Evolutionary conservation across 2,329 filamentous ascomycete genomes (phyloP).

Genomic region (Trichoderma koningiopsis): DNA sequence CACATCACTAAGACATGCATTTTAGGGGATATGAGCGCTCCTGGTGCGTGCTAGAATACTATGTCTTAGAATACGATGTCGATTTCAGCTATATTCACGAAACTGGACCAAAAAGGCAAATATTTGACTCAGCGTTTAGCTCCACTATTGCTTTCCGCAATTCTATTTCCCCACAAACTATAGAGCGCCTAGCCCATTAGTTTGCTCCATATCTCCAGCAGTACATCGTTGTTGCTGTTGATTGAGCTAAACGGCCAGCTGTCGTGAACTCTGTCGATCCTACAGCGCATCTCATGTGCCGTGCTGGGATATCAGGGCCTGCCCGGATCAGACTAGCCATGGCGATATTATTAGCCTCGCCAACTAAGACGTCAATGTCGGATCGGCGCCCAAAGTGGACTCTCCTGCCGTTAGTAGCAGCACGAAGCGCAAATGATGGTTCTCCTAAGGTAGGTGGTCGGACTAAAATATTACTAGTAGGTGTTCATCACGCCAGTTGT

Average conservation of each 20-base stretch:
- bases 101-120: not conserved
- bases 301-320: not conserved
- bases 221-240: not conserved
- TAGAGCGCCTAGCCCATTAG: not conserved
- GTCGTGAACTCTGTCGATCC: not conserved
- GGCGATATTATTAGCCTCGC: not conserved
- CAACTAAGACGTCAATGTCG: not conserved
- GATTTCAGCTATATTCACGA: not conserved
- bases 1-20: slow-evolving; percentile 3
- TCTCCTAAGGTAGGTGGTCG: not conserved
- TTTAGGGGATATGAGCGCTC: not conserved
- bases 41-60: not conserved
- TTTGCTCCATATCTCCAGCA: not conserved
- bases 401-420: not conserved
- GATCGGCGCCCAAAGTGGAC: slow-evolving; percentile 10
- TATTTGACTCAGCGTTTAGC: not conserved
- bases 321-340: not conserved
- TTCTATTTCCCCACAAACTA: slow-evolving; percentile 11
- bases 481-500: not conserved
- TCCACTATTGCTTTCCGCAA: not conserved
- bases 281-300: not conserved
- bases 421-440: not conserved
- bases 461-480: slow-evolving; percentile 8
- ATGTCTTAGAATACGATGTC: not conserved
- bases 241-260: not conserved